These are phyloP conservation scores for Thelephora terrestris DNA, from an alignment of 1,284 basidiomycete species.

Conservation along the genomic window DNA sequence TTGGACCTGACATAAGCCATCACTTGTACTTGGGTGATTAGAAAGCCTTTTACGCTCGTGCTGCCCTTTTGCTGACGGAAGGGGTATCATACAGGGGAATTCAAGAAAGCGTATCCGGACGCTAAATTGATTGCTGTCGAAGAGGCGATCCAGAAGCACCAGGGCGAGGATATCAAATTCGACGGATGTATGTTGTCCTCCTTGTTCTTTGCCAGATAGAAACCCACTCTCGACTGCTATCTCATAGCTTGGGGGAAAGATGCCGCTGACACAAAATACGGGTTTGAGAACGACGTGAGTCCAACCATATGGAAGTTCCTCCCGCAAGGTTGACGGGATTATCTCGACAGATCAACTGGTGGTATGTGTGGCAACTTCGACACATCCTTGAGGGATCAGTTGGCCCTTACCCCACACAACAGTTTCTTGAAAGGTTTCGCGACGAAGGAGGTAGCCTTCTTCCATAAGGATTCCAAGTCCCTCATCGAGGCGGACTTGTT, in stretches of 20 bases:
- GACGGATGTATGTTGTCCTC: conserved; percentile 45
- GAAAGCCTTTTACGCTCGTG: neutral
- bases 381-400: neutral
- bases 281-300: conserved; percentile 74
- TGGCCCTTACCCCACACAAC: conserved; percentile 3
- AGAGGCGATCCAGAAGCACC: conserved; percentile 37
- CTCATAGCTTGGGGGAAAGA: conserved; percentile 54
- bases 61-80: neutral
- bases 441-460: conserved; percentile 87
- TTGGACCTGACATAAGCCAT: conserved; percentile 57
- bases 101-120: conserved; percentile 65
- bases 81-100: conserved; percentile 36
- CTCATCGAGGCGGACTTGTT: conserved; percentile 84
- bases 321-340: neutral
- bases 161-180: conserved; percentile 29
- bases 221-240: neutral
- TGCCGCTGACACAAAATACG: conserved; percentile 54
- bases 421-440: conserved; percentile 77
- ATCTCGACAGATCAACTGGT: conserved; percentile 43
- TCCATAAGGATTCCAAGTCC: conserved; percentile 70
- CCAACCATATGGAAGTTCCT: neutral
- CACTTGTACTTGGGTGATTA: conserved; percentile 50
- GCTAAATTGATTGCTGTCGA: conserved; percentile 68
- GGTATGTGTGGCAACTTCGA: conserved; percentile 28
- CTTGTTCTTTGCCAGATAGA: neutral